Percentiles rank a stretch among this genome's conserved stretches.
Conservation (phyloP, 1,284 basidiomycete genomes). For the Malassezia globosa region DNA sequence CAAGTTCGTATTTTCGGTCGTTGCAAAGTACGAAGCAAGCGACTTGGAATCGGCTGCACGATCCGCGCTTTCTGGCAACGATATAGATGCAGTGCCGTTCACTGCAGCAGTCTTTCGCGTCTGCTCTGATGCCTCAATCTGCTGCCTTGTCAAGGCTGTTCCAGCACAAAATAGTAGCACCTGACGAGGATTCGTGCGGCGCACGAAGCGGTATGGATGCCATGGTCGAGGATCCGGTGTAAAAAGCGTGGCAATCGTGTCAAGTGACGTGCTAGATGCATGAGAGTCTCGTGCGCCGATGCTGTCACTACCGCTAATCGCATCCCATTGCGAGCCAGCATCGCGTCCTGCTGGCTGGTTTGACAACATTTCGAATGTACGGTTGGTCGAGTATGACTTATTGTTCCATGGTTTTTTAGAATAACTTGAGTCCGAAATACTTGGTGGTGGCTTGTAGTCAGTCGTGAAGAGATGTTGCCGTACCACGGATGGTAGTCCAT, state of each 20-base stretch:
- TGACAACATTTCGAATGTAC: constrained; percentile 3
- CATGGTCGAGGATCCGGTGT: constrained; percentile 37
- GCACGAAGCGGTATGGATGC: constrained; percentile 37
- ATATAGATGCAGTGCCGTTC: too few species aligned
- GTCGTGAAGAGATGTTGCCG: not conserved
- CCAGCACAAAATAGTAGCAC: constrained; percentile 37
- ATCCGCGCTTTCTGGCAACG: too few species aligned
- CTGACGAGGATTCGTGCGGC: constrained; percentile 41
- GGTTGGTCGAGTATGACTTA: not conserved
- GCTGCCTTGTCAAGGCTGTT: constrained; percentile 21
- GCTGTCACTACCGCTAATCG: not conserved
- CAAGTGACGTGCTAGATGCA: not conserved
- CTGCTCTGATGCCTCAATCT: constrained; percentile 20
- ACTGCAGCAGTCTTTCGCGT: constrained; percentile 12
- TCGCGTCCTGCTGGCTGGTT: constrained; percentile 10
- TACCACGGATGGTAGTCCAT: not conserved
- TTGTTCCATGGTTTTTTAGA: constrained; percentile 5
- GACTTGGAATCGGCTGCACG: not conserved
- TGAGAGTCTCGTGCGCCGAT: not conserved
- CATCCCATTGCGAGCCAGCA: constrained; percentile 11
- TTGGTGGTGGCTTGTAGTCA: constrained; percentile 1
- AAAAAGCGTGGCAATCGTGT: constrained; percentile 23
- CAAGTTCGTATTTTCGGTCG: constrained; percentile 14
- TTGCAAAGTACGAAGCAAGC: constrained; percentile 12
- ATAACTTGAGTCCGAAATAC: not conserved